Evolutionary conservation across 106 monocot genomes (phyloP), one percentile per base, ranked within the genome.

Genomic region (Acorus gramineus): DNA sequence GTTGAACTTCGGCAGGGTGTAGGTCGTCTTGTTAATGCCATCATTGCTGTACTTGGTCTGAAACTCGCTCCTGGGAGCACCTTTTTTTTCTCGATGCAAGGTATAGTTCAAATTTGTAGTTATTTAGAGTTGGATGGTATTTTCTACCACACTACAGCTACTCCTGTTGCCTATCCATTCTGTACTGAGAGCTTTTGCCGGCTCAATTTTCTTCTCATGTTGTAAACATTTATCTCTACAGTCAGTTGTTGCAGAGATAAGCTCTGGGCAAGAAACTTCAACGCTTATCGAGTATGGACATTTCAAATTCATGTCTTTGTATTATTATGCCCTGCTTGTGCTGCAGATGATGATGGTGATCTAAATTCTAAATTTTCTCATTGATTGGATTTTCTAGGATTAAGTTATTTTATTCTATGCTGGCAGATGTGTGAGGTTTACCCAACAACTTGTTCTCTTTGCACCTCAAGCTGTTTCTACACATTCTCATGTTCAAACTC

Each of bases 1-100:
- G 68, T 85, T 76, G 92, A 92, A 70, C 74, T 98, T 64, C 80
- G 85, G 11, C 92, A 98, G 75, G 98, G 73, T 63, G 76, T 98
- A 60, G 92, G 81, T 14, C 79, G 74, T 42, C 74, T 98, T 52
- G 74, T 98, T 52, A 98, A 98, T 89, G 92, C 88, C 48, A 83
- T 98, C 64, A 85, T 98, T 62, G 98, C 92, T 59, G 92, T 92
- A 44, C 74, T 98, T 91, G 98, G 98, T 64, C 98, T 91, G 48
- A 91, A 98, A 73, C 92, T 98, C 73, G 75, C 79, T 71, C 92
- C 98, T 81, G 83, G 88, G 14, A 98, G 98, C 71, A 92, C 85
- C 14, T 98, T 98, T 55, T n/a, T 98, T 92, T 75, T 91, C 88
- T 14, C 96, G 96, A 52, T 98, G 98, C 85, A 91, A 92, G 96